Evolutionary conservation across 345 rosid species (phyloP), one percentile per base, ranked within the genome.

Genomic region (Raphanus raphanistrum): DNA sequence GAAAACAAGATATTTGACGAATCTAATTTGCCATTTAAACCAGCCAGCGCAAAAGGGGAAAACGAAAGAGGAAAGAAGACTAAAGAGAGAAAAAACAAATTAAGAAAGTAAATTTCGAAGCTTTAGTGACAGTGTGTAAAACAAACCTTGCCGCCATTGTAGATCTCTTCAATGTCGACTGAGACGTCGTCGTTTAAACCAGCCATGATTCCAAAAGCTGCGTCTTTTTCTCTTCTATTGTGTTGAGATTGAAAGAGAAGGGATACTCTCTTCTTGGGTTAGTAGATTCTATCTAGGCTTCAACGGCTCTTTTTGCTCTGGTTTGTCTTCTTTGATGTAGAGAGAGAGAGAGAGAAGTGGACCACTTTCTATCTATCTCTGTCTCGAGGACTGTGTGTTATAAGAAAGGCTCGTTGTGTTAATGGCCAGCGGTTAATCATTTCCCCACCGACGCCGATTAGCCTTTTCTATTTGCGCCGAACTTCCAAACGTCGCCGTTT

Each of bases 121-220:
- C 68, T 72, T 1, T 28, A 28, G 31, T 28, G 41, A 35, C 8
- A 66, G 29, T 6, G 62, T 32, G 43, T 6, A 63, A 25, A 59
- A 25, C 70, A 28, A 63, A 90, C 98, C 93, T 90, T 88, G 72
- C 98, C 96, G 69, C 91, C 89, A 71, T 91, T 89, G 82, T 76
- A 85, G 87, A 93, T 91, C 94, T 90, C 88, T 86, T 91, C 97
- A 82, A 86, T 77, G 66, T 88, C 87, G 66, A 90, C 67, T 45
- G 89, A 87, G 71, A 87, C 81, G 79, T 81, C 88, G 78, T 85
- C 91, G 63, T 76, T 87, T 1, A 85, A 87, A n/a, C 81, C 91
- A 21, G 58, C 86, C 98, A 91, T 91, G 85, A 80, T 84, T 84
- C 1, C 6, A 58, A 72, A 59, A 11, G 21, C 45, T 73, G 35